Percentiles rank a stretch among this genome's conserved stretches.
Evolutionary conservation across 805 yeast species (phyloP).

Genomic region (Hanseniaspora thailandica): DNA sequence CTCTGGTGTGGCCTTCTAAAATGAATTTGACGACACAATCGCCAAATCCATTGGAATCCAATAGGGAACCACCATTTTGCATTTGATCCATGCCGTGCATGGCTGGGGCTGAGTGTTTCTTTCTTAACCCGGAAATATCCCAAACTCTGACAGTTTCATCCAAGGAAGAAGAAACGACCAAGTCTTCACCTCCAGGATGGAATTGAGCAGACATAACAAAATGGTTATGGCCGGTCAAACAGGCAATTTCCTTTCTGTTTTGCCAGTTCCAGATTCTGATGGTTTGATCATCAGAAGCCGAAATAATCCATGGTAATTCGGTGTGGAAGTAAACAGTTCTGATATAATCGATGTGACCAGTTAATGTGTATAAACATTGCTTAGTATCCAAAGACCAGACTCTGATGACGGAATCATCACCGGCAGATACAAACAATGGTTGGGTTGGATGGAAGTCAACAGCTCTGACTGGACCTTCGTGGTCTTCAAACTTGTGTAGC

Average conservation of each 20-base stretch:
- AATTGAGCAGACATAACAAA: constrained; percentile 97
- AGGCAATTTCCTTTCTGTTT: constrained; percentile 91
- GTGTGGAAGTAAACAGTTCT: constrained; percentile 90
- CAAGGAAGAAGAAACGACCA: constrained; percentile 87
- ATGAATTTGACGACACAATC: constrained; percentile 93
- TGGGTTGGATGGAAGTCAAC: constrained; percentile 96
- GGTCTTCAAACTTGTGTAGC: constrained; percentile 93
- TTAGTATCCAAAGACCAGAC: constrained; percentile 93
- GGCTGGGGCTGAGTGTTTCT: constrained; percentile 84
- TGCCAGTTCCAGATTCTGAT: constrained; percentile 99
- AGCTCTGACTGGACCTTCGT: constrained; percentile 94
- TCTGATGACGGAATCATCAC: constrained; percentile 89
- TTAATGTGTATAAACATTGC: constrained; percentile 80
- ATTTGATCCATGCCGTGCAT: constrained; percentile 35
- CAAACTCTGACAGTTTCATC: constrained; percentile 98
- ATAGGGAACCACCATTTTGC: constrained; percentile 50
- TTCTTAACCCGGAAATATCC: constrained; percentile 92
- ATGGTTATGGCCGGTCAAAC: constrained; percentile 95
- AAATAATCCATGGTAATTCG: constrained; percentile 93
- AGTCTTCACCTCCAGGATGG: constrained; percentile 79
- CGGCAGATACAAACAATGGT: constrained; percentile 92
- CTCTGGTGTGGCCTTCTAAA: constrained; percentile 94
- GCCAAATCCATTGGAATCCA: constrained; percentile 80
- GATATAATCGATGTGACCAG: constrained; percentile 90
- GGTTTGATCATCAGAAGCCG: constrained; percentile 96